These are phyloP conservation scores for Neoarthrinium moseri DNA, from an alignment of 2,329 filamentous ascomycete genomes.

Conservation along the genomic window DNA sequence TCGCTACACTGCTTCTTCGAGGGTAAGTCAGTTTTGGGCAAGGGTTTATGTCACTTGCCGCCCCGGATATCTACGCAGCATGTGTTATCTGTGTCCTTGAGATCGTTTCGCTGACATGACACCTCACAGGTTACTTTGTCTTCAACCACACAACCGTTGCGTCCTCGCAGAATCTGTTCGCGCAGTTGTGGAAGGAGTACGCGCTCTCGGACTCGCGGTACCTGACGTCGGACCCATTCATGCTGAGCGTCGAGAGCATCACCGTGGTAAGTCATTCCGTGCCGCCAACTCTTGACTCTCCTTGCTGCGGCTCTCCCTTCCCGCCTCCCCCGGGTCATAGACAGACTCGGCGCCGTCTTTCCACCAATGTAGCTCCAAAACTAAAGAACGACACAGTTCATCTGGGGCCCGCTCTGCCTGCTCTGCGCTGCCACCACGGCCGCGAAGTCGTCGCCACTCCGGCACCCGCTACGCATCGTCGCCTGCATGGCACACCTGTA, in stretches of 20 bases:
- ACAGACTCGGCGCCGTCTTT: too few relatives aligned
- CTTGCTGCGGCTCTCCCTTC: neutral
- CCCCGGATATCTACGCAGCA: too few relatives aligned
- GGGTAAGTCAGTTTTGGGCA: conserved; percentile 41
- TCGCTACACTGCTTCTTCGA: conserved; percentile 81
- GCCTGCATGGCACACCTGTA: conserved; percentile 57
- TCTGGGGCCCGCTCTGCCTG: conserved; percentile 60
- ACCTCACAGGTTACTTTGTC: conserved; percentile 67
- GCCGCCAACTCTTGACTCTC: conserved; percentile 13
- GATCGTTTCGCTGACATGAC: neutral
- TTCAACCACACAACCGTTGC: conserved; percentile 66
- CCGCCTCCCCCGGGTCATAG: too few relatives aligned
- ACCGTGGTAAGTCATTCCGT: conserved; percentile 64
- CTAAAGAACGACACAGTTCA: too few relatives aligned
- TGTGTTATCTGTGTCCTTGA: too few relatives aligned
- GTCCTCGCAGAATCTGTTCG: conserved; percentile 69
- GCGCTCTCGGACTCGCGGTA: conserved; percentile 84
- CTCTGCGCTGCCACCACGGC: conserved; percentile 46
- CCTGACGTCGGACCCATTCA: conserved; percentile 76
- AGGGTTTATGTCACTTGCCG: too few relatives aligned
- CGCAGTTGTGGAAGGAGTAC: conserved; percentile 93
- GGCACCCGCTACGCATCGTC: conserved; percentile 51
- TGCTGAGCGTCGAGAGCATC: conserved; percentile 82
- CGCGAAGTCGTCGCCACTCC: conserved; percentile 36
- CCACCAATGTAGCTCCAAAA: too few relatives aligned